Evolutionary conservation across 164 flowering plant species (phyloP).

Genomic region (Taxillus chinensis): DNA sequence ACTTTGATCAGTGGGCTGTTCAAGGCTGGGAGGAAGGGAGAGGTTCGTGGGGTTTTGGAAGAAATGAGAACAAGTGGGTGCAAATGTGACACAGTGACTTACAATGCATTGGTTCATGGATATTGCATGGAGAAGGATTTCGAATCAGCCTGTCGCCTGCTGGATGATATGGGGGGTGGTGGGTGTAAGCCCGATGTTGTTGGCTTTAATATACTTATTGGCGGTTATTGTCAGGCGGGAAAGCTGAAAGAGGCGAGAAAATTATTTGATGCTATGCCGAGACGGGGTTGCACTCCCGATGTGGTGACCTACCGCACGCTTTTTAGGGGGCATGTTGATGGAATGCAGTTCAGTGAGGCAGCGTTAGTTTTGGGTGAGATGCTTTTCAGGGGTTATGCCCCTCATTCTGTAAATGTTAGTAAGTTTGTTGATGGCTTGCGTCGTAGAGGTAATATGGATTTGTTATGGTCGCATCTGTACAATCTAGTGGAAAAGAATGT

Average conservation of each 20-base stretch:
- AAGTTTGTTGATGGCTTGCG: conserved; percentile 34
- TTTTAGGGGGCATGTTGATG: conserved; percentile 47
- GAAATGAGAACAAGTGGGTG: conserved; percentile 53
- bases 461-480: conserved; percentile 24
- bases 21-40: conserved; percentile 39
- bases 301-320: conserved; percentile 50
- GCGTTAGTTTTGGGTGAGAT: conserved; percentile 60
- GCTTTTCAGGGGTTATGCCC: conserved; percentile 49
- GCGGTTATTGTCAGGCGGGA: conserved; percentile 41
- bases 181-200: conserved; percentile 55
- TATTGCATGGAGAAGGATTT: conserved; percentile 47
- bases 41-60: conserved; percentile 33
- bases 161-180: conserved; percentile 43
- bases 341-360: conserved; percentile 42
- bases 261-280: conserved; percentile 66
- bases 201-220: conserved; percentile 46
- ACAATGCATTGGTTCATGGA: conserved; percentile 55
- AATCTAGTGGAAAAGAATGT: conserved; percentile 27
- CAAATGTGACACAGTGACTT: conserved; percentile 43
- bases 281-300: conserved; percentile 60
- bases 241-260: conserved; percentile 52
- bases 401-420: conserved; percentile 22
- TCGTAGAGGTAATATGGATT: conserved; percentile 22
- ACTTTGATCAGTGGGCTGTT: conserved; percentile 49
- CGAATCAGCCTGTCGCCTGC: conserved; percentile 29